Conservation (phyloP, 2,329 filamentous ascomycete species). For the Bipolaris bicolor region DNA sequence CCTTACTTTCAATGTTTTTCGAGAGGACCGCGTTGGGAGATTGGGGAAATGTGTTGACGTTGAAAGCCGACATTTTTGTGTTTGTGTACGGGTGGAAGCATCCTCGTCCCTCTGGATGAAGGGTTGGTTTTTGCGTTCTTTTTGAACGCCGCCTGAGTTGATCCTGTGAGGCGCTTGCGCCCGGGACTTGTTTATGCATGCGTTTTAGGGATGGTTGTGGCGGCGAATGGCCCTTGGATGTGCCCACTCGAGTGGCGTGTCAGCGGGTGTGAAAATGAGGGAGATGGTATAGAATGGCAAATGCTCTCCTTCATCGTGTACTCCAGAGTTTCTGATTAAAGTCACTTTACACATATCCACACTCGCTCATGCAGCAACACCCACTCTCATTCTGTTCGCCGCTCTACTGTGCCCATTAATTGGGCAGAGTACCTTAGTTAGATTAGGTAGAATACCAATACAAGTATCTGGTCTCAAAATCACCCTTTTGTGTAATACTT, state of each 20-base stretch:
- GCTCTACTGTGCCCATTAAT: conserved; percentile 18
- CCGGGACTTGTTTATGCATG: conserved; percentile 30
- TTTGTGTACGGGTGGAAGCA: conserved; percentile 45
- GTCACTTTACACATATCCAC: conserved; percentile 5
- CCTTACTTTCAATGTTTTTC: conserved; percentile 17
- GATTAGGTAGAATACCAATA: conserved; percentile 20
- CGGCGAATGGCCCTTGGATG: conserved; percentile 19
- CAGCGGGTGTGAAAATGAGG: conserved; percentile 25
- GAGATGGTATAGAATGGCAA: conserved; percentile 35
- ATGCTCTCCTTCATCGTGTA: conserved; percentile 24
- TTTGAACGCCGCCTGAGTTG: conserved; percentile 39
- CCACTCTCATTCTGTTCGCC: conserved; percentile 20
- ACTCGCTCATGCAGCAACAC: conserved; percentile 24
- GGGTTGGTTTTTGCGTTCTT: conserved; percentile 47
- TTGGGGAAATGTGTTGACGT: conserved; percentile 27
- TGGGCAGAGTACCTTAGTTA: conserved; percentile 20
- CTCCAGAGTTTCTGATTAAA: conserved; percentile 12
- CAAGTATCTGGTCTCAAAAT: conserved; percentile 6
- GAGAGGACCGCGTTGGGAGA: conserved; percentile 25
- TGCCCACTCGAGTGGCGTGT: conserved; percentile 21
- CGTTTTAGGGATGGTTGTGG: conserved; percentile 17
- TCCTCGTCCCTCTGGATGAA: conserved; percentile 49
- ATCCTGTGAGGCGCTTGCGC: conserved; percentile 42
- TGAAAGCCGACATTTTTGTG: conserved; percentile 48
- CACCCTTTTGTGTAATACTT: not conserved